Percentiles rank a stretch among this genome's conserved stretches.
These are phyloP conservation scores for Agaricus blazei DNA, from an alignment of 768 basidiomycete genomes.

Conservation along the genomic window DNA sequence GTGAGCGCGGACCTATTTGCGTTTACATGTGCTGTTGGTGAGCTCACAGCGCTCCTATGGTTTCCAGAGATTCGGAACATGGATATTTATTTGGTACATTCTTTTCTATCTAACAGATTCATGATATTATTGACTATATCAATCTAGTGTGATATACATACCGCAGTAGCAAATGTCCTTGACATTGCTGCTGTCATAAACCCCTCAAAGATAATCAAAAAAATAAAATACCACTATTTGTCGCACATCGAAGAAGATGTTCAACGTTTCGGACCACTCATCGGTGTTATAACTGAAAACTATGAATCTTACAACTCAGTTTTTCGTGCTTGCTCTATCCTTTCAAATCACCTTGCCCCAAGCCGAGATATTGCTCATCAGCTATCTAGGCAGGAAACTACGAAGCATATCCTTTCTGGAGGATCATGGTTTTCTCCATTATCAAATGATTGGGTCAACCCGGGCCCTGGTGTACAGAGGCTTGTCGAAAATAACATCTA, in stretches of 20 bases:
- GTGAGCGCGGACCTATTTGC: conserved; percentile 14
- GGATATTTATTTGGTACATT: conserved; percentile 25
- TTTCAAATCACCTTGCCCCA: conserved; percentile 37
- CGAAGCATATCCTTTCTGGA: conserved; percentile 27
- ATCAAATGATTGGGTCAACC: conserved; percentile 16
- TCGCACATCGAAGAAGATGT: conserved; percentile 29
- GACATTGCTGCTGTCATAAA: conserved; percentile 28
- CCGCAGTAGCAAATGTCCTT: conserved; percentile 29
- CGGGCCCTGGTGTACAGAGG: conserved; percentile 6
- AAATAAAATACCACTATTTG: conserved; percentile 17
- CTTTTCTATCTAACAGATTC: background rate
- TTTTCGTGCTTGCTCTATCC: conserved; percentile 33
- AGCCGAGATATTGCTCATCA: conserved; percentile 34
- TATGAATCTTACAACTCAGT: conserved; percentile 40
- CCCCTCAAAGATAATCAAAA: conserved; percentile 25
- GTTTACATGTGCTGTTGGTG: conserved; percentile 26
- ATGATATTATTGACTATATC: background rate
- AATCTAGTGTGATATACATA: conserved; percentile 21
- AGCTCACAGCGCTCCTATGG: conserved; percentile 35
- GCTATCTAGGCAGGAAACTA: conserved; percentile 21
- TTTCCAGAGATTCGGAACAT: conserved; percentile 30
- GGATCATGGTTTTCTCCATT: conserved; percentile 13
- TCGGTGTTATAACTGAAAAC: conserved; percentile 26
- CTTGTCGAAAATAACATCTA: conserved; percentile 9
- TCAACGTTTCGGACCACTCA: conserved; percentile 26